phyloP scores from a whole-genome alignment of 2,329 filamentous ascomycete genomes.

The Metarhizium humberi region DNA sequence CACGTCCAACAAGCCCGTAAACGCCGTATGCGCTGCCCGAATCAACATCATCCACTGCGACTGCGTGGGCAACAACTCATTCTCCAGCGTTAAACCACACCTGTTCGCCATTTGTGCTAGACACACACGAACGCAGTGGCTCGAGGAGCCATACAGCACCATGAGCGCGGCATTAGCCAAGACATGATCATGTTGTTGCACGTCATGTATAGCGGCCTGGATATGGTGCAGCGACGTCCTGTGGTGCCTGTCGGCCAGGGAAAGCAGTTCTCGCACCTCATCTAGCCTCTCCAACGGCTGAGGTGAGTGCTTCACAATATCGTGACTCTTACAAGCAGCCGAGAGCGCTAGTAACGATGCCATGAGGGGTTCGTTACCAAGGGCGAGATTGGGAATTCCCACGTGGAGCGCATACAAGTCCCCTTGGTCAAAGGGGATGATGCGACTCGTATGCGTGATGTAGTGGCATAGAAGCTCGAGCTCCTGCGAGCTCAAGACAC shows the following conservation, averaged over 20 bases:
- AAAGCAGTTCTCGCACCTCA: slow-evolving; percentile 10
- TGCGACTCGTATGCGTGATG: slow-evolving; percentile 29
- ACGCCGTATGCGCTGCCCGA: slow-evolving; percentile 25
- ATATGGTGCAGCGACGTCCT: slow-evolving; percentile 26
- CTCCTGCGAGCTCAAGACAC: slow-evolving; percentile 18
- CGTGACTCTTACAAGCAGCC: slow-evolving; percentile 29
- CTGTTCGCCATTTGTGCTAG: slow-evolving; percentile 16
- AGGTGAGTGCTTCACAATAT: slow-evolving; percentile 12
- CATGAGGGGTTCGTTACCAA: slow-evolving; percentile 29
- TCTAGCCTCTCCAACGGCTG: neutral
- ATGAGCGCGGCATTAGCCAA: slow-evolving; percentile 27
- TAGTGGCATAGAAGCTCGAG: slow-evolving; percentile 30
- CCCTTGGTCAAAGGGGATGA: slow-evolving; percentile 23
- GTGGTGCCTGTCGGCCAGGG: slow-evolving; percentile 27
- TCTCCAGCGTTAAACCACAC: slow-evolving; percentile 8
- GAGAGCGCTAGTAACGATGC: slow-evolving; percentile 31
- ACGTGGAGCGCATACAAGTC: slow-evolving; percentile 31
- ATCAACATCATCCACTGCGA: slow-evolving; percentile 28
- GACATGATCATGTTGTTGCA: slow-evolving; percentile 18
- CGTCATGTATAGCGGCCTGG: slow-evolving; percentile 19
- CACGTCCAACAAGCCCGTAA: slow-evolving; percentile 19
- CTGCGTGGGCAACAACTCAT: slow-evolving; percentile 21
- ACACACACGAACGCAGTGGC: slow-evolving; percentile 25
- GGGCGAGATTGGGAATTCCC: slow-evolving; percentile 32
- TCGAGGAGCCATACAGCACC: slow-evolving; percentile 30